Evolutionary conservation across 2,329 filamentous ascomycete species (phyloP), one percentile per base, ranked within the genome.

Genomic region (Colletotrichum viniferum): DNA sequence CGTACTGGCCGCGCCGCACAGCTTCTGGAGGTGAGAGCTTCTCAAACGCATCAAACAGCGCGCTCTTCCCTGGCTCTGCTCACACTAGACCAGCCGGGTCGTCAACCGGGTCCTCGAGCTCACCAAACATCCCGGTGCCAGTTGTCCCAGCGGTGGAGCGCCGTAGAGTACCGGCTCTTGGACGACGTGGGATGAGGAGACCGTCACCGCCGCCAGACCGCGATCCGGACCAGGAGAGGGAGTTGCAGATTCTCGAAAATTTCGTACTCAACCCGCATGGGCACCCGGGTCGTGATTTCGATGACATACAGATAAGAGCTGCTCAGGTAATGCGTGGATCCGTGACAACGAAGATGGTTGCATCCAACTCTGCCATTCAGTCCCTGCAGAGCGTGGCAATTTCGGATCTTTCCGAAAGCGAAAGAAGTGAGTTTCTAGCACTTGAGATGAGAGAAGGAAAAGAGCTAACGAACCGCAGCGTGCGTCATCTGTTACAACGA

Each of bases 401-500:
- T 18, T 80, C 84, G 1, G 86, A 85, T 10, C 80, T 92, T 4
- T 79, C 86, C 0, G 85, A 88, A 60, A 83, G 79, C 55, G 89
- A 91, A 76, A 84, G 83, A 79, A 87, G 89, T 91, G 82, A 81
- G 87, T 83, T 76, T 34, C 7, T 18, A 18, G 9, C 4, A 10
- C 24, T 16, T 30, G 4, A 34, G 32, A 14, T 28, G 21, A 32
- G 18, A 4, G 55, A 52, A 63, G 67, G 7, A 64, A n/a, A 10
- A 72, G 55, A 8, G 26, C 32, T 75, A 52, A 77, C 62, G 4
- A 14, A 16, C 13, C 56, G 2, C 77, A 93, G 91, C 83, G 16
- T 93, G 91, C 79, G 87, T 90, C 24, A 93, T 93, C 74, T 93
- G 91, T 82, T 93, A 93, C 79, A 92, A 92, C 77, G 90, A 92